Conservation (phyloP, 2,329 filamentous ascomycete species). For the Tympanopsis confertula region DNA sequence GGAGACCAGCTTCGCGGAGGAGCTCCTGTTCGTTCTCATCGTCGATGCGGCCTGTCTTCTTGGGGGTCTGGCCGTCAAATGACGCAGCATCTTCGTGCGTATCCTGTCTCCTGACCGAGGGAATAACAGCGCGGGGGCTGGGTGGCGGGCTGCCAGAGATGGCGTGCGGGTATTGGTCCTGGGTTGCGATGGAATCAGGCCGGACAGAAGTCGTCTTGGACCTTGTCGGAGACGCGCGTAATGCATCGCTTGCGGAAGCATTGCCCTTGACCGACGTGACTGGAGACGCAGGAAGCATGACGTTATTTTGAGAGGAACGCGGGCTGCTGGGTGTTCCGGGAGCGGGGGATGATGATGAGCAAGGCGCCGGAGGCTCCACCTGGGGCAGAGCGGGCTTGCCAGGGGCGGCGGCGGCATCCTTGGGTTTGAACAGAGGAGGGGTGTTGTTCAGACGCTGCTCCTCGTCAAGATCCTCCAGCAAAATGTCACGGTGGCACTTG, state of each 20-base stretch:
- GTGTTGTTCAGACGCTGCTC: constrained; percentile 37
- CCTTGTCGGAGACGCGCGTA: neutral
- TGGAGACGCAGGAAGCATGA: too few species aligned
- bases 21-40: constrained; percentile 60
- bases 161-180: too few species aligned
- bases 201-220: neutral
- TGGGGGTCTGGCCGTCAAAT: constrained; percentile 8
- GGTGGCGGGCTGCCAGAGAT: neutral
- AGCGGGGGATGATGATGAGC: too few species aligned
- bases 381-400: constrained; percentile 10
- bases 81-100: constrained; percentile 8
- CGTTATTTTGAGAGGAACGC: too few species aligned
- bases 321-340: neutral
- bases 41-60: constrained; percentile 13
- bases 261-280: too few species aligned
- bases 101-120: constrained; percentile 7
- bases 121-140: neutral
- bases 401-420: neutral
- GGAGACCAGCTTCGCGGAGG: constrained; percentile 54
- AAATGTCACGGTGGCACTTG: constrained; percentile 80
- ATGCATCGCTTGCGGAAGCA: neutral
- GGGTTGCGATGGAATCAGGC: neutral
- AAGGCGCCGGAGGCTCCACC: too few species aligned
- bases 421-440: neutral
- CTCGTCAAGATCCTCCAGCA: constrained; percentile 75